Evolutionary conservation across 768 basidiomycete species (phyloP).

Genomic region (Psilocybe subaeruginosa): DNA sequence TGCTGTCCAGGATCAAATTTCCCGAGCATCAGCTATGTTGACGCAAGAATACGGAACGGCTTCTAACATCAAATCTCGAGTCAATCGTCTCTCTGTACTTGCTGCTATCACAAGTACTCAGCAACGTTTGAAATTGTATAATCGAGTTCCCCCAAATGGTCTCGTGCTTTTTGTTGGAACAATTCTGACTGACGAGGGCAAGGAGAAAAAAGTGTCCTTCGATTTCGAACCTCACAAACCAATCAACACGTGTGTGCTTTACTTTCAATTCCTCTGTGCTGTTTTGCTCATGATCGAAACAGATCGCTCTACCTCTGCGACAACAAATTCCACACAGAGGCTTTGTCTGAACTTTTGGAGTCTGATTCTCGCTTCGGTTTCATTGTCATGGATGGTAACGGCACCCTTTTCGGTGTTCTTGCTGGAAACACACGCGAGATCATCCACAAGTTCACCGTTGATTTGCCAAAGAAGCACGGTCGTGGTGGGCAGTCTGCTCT

Average conservation of each 20-base stretch:
- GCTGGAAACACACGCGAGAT: slow-evolving; percentile 98
- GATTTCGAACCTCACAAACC: slow-evolving; percentile 99
- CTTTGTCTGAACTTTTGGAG: slow-evolving; percentile 93
- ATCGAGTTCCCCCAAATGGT: slow-evolving; percentile 94
- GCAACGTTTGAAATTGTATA: slow-evolving; percentile 96
- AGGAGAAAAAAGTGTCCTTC: slow-evolving; percentile 99
- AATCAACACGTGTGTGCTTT: slow-evolving; percentile 85
- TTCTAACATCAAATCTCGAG: slow-evolving; percentile 99
- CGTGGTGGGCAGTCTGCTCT: slow-evolving; percentile 99
- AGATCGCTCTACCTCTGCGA: slow-evolving; percentile 98
- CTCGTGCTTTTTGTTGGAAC: slow-evolving; percentile 98
- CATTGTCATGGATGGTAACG: slow-evolving; percentile 99
- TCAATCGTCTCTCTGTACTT: slow-evolving; percentile 95
- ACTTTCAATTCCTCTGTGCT: background rate
- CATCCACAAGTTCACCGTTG: slow-evolving; percentile 98
- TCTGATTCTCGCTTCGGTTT: slow-evolving; percentile 98
- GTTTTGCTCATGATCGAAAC: slow-evolving; percentile 2
- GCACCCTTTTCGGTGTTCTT: slow-evolving; percentile 93
- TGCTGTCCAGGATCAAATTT: slow-evolving; percentile 80
- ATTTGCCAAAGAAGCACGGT: slow-evolving; percentile 99
- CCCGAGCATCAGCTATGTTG: slow-evolving; percentile 92
- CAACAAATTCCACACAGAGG: slow-evolving; percentile 99
- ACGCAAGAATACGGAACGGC: slow-evolving; percentile 98
- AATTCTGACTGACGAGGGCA: slow-evolving; percentile 96
- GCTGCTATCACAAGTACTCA: slow-evolving; percentile 99